Percentiles rank a stretch among this genome's conserved stretches.
Conservation (phyloP, 257 asterid species). For the Nicotiana knightiana region DNA sequence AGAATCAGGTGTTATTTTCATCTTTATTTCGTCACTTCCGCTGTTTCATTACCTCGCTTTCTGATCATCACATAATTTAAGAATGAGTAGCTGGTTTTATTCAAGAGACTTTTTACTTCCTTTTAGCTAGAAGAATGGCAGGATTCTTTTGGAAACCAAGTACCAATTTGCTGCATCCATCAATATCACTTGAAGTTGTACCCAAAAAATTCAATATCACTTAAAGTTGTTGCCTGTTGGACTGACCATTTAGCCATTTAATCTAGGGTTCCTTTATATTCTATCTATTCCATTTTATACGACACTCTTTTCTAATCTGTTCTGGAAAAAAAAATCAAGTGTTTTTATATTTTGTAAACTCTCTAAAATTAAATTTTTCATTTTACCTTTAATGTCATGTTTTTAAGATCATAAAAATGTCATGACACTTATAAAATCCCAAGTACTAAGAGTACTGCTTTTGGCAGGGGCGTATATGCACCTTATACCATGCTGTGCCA, state of each 20-base stretch:
- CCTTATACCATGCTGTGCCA: too few relatives aligned
- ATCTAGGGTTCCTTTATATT: conserved; percentile 57
- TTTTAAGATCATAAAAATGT: too few relatives aligned
- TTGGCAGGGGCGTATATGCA: too few relatives aligned
- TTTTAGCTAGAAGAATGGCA: background rate
- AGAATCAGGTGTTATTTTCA: conserved; percentile 24
- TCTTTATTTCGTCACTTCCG: conserved; percentile 9
- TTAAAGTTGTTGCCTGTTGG: conserved; percentile 18
- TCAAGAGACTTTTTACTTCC: background rate
- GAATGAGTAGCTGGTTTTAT: background rate
- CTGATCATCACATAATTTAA: conserved; percentile 10
- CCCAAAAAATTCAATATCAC: conserved; percentile 31
- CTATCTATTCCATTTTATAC: background rate
- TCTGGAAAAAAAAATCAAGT: background rate
- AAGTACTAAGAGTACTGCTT: too few relatives aligned
- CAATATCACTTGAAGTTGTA: conserved; percentile 42
- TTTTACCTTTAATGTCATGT: background rate
- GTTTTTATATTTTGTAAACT: background rate
- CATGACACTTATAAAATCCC: too few relatives aligned
- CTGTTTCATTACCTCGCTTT: background rate
- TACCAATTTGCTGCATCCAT: background rate
- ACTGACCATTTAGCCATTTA: background rate
- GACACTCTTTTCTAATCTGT: background rate
- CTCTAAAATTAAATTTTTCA: background rate
- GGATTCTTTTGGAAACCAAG: background rate